Evolutionary conservation across 768 basidiomycete genomes (phyloP).

Genomic region (Serpula lacrymans): DNA sequence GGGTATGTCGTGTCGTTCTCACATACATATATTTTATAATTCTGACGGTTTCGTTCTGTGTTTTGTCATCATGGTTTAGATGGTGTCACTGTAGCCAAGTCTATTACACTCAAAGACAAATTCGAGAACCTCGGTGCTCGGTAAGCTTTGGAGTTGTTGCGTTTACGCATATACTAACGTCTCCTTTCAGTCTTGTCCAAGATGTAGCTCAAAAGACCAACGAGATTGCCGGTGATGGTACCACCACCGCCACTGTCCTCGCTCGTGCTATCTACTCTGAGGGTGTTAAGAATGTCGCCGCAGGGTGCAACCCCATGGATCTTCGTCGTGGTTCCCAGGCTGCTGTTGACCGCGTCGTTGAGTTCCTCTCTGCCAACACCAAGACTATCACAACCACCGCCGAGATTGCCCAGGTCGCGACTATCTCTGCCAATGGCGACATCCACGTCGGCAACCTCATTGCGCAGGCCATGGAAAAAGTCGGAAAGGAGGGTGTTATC

Average conservation of each 20-base stretch:
- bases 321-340: slow-evolving; percentile 97
- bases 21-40: slow-evolving; percentile 1
- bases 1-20: slow-evolving; percentile 44
- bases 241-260: slow-evolving; percentile 95
- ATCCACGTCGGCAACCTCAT: slow-evolving; percentile 90
- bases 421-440: slow-evolving; percentile 83
- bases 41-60: slow-evolving; percentile 5
- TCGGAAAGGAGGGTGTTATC: slow-evolving; percentile 99
- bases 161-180: slow-evolving; percentile 8
- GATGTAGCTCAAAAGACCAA: slow-evolving; percentile 97
- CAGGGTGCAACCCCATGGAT: slow-evolving; percentile 99
- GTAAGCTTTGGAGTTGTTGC: slow-evolving; percentile 42
- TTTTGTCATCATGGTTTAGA: slow-evolving; percentile 60
- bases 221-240: slow-evolving; percentile 96
- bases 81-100: slow-evolving; percentile 97
- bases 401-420: slow-evolving; percentile 99
- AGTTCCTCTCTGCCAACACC: slow-evolving; percentile 83
- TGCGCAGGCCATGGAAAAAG: slow-evolving; percentile 99
- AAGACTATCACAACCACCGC: slow-evolving; percentile 95
- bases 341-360: slow-evolving; percentile 92
- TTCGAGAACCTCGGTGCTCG: slow-evolving; percentile 98
- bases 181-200: slow-evolving; percentile 69
- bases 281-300: slow-evolving; percentile 98
- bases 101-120: slow-evolving; percentile 92
- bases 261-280: slow-evolving; percentile 97